Base-by-base conservation (phyloP, 768 basidiomycete species). In the Calocybe cyanea region DNA sequence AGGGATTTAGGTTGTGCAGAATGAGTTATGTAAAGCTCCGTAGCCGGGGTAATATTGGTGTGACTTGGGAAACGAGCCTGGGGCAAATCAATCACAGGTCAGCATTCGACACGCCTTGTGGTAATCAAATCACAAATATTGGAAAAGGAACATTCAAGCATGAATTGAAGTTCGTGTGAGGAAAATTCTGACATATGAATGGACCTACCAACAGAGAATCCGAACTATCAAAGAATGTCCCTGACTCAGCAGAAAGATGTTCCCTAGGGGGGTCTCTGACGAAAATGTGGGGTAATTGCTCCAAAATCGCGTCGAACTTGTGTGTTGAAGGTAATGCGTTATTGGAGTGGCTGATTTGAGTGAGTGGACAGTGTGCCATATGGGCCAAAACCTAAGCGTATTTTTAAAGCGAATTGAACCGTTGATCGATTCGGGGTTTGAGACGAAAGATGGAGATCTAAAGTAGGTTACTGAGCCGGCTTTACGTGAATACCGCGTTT, bases 251-350 rank as follows among this genome's bases (percentile, higher is more conserved):
- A 34, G 55, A 53, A 33, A 63, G 62, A 11, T 54, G 57, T 41
- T 62, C 57, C 41, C 62, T 57, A 4, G 64, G 63, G 18, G 66
- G 61, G 46, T 64, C 58, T 52, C 64, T 57, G 25, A 67, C 62
- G 18, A 62, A 39, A 35, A 61, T 45, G 28, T 42, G 43, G 15
- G 43, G 41, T 20, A 21, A 45, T 9, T 25, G 47, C n/a, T 32
- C 31, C 31, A 8, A 35, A 35, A n/a, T n/a, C 7, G 34, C 34
- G 17, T 14, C 5, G n/a, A 6, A 5, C 14, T 35, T 35, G 34
- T 5, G 5, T 11, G 5, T 11, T 28, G 25, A 11, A 28, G 25
- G 25, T 5, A 11, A 6, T 6, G 5, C 25, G 25, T 6, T 28
- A 11, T 5, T 5, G 11, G 25, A 28, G 6, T 28, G 25, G 25